Evolutionary conservation across 148 eudicot species (phyloP).

Genomic region (Euryodendron excelsum): DNA sequence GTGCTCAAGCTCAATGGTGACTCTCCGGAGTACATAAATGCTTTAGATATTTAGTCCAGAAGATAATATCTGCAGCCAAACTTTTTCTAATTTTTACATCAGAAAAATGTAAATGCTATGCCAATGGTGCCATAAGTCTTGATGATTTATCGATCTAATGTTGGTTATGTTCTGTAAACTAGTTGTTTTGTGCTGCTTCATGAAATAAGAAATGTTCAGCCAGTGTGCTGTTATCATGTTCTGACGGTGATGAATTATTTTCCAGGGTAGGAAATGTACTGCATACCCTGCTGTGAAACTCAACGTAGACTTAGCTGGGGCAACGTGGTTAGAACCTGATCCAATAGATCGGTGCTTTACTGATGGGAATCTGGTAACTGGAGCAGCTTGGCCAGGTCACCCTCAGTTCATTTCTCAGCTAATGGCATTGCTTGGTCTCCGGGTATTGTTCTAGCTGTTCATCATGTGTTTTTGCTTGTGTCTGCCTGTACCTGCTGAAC

Average conservation of each 20-base stretch:
- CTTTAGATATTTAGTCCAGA: neutral
- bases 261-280: conserved; percentile 92
- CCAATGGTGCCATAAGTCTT: too few species aligned
- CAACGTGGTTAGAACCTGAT: conserved; percentile 88
- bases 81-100: neutral
- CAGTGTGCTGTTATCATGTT: neutral
- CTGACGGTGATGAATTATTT: neutral
- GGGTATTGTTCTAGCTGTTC: conserved; percentile 54
- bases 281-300: conserved; percentile 97
- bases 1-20: neutral
- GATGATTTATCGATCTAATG: too few species aligned
- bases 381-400: conserved; percentile 99
- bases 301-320: conserved; percentile 72
- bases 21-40: neutral
- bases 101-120: neutral
- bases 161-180: neutral
- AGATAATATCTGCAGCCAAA: neutral
- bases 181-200: neutral
- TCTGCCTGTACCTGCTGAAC: neutral
- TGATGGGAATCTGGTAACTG: conserved; percentile 92
- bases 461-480: neutral
- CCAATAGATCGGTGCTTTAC: conserved; percentile 93
- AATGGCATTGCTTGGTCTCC: conserved; percentile 67
- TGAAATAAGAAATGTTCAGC: neutral
- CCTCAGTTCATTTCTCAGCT: conserved; percentile 91